Conservation (phyloP, 768 basidiomycete genomes). For the Leccinum rimulosum region DNA sequence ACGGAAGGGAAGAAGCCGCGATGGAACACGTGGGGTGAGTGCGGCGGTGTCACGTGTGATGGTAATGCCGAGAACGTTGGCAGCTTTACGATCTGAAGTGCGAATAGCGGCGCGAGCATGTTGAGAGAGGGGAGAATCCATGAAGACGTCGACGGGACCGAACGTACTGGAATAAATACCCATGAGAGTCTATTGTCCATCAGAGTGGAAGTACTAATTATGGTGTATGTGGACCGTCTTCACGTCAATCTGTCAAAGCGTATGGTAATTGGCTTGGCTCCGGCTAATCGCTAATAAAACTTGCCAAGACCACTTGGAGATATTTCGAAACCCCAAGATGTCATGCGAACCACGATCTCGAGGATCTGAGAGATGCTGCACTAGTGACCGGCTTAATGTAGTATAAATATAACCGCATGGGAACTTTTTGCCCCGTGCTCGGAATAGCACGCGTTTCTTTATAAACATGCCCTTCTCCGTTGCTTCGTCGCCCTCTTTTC, state of each 20-base stretch:
- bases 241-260: no score
- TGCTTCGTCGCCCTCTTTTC: background rate
- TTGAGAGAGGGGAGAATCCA: background rate
- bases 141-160: background rate
- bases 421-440: background rate
- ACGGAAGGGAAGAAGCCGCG: background rate
- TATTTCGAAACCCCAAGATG: background rate
- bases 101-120: background rate
- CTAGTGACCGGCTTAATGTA: no score
- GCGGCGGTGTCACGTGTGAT: background rate
- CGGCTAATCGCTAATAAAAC: background rate
- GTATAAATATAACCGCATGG: background rate
- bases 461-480: background rate
- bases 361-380: background rate
- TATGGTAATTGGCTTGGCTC: background rate
- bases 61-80: background rate
- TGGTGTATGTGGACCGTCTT: no score
- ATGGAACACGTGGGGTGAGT: no score
- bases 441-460: background rate
- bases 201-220: background rate
- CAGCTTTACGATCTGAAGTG: background rate
- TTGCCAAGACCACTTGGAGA: background rate
- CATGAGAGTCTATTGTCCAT: background rate
- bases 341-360: background rate
- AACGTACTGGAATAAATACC: background rate